Conservation (phyloP, 2,329 filamentous ascomycete genomes). For the Tolypocladium paradoxum region DNA sequence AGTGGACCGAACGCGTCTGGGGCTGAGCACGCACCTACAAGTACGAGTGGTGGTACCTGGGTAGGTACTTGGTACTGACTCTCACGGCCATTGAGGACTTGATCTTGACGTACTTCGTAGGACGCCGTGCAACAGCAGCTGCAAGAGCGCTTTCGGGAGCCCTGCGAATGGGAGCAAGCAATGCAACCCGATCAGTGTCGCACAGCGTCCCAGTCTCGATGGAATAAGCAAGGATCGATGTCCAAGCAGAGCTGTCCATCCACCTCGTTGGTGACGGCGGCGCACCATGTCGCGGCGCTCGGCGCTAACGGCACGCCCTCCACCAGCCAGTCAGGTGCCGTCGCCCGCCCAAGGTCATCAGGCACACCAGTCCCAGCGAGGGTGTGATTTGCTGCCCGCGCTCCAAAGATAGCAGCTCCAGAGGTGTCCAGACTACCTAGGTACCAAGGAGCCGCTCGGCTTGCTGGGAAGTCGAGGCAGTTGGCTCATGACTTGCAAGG, state of each 20-base stretch:
- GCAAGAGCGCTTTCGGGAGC: neutral
- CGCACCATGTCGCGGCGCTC: neutral
- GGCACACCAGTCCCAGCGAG: slow-evolving; percentile 7
- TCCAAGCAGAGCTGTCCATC: neutral
- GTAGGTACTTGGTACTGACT: no score
- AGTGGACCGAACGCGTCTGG: no score
- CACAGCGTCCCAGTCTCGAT: neutral
- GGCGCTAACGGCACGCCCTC: slow-evolving; percentile 3
- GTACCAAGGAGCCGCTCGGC: no score
- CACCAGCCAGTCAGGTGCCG: slow-evolving; percentile 14
- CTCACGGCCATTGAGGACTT: no score
- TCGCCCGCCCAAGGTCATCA: slow-evolving; percentile 10
- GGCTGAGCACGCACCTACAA: no score
- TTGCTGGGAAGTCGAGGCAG: neutral
- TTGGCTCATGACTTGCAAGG: neutral
- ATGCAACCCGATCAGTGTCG: neutral
- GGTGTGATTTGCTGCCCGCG: slow-evolving; percentile 4
- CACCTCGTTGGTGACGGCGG: neutral
- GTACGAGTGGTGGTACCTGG: no score
- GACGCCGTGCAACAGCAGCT: neutral
- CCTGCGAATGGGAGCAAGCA: neutral
- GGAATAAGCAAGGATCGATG: neutral
- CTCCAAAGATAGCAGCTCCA: slow-evolving; percentile 2
- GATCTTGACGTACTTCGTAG: no score
- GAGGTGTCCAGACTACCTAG: no score